Evolutionary conservation across 805 yeast species (phyloP), one percentile per base, ranked within the genome.

Genomic region (Kluyveromyces aestuarii): DNA sequence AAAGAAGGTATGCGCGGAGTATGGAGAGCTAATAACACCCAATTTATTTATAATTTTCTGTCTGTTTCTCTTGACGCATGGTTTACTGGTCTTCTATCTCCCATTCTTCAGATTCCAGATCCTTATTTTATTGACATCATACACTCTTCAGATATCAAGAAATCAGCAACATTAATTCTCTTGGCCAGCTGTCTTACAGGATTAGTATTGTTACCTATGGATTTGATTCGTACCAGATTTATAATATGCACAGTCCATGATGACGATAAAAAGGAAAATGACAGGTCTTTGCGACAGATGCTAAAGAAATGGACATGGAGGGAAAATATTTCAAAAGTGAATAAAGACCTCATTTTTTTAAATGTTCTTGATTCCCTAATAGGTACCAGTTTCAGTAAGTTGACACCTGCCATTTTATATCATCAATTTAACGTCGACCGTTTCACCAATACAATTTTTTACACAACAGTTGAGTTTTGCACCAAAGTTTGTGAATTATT

Each of bases 31-130:
- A 75, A 81, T 39, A 84, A 86, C 61, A 84, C 96, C 2, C 75
- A 95, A 0, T 91, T 89, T 58, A 72, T 93, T 17, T 76, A 84
- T 61, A 83, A 77, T 47, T 84, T 95, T 0, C 70, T 88, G 17
- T 78, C 83, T 2, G 79, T 81, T 44, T 84, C 96, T 0, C 69
- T 89, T 42, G 91, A 87, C 60, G 87, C 96, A 1, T 90, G 98
- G 97, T 73, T 89, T 44, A 84, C 95, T 0, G 96, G 96, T 3
- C 79, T 90, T 53, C 62, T 89, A 8, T 82, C 96, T 5, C 93
- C 96, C 2, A 69, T 87, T 42, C 64, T 86, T 46, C 83, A 85
- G 17, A 79, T 88, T 30, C 96, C 96, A 0, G 97, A 90, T 62
- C 96, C 96, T 2, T 80, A 81, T 52, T 84, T 88, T 62, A 81